Evolutionary conservation across 78 protist species (phyloP).

Genomic region (Dictyostelium discoideum): DNA sequence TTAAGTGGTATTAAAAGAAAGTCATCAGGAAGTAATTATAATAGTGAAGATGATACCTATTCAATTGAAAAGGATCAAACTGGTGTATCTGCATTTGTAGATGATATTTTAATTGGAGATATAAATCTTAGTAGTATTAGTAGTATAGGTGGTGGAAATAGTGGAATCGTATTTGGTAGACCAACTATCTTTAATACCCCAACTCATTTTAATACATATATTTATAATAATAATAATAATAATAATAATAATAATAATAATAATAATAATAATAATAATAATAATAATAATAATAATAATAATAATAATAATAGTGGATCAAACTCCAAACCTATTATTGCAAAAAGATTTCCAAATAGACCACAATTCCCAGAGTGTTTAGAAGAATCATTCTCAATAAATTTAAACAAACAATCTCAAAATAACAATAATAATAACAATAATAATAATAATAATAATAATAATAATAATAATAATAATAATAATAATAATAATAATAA

Average conservation of each 20-base stretch:
- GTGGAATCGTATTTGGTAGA: neutral
- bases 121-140: slow-evolving; percentile 20
- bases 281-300: no score
- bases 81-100: neutral
- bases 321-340: neutral
- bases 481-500: neutral
- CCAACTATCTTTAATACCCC: neutral
- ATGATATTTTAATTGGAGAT: neutral
- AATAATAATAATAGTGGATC: neutral
- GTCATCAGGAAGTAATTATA: neutral
- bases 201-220: neutral
- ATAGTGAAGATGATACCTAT: slow-evolving; percentile 12
- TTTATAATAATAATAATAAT: neutral
- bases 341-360: slow-evolving; percentile 7
- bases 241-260: no score
- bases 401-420: neutral
- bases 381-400: neutral
- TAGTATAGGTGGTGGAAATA: neutral
- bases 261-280: no score
- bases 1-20: slow-evolving; percentile 15
- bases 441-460: neutral
- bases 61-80: slow-evolving; percentile 18
- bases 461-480: neutral
- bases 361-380: neutral
- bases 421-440: neutral